A percentile compares a stretch with the other conserved stretches of the same genome.
These are phyloP conservation scores for Shiraia sp. DNA, from an alignment of 2,329 filamentous ascomycete species.

Conservation along the genomic window DNA sequence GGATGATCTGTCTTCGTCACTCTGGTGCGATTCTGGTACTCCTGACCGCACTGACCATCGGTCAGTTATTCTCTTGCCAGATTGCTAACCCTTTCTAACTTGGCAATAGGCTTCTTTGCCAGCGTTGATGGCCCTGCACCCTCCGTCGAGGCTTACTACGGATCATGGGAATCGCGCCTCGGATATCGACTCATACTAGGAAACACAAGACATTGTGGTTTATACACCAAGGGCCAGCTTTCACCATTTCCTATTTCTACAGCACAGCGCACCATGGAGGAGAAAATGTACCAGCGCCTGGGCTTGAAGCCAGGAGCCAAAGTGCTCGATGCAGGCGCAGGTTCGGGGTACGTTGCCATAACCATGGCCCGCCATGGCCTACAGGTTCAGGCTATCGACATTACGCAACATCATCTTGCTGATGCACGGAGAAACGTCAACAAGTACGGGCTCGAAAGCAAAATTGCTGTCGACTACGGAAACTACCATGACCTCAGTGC, in stretches of 20 bases:
- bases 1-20: no score
- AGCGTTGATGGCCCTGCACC: conserved; percentile 4
- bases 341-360: conserved; percentile 55
- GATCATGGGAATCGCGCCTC: conserved; percentile 47
- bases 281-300: conserved; percentile 46
- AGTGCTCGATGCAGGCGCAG: conserved; percentile 59
- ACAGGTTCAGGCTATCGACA: conserved; percentile 54
- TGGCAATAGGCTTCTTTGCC: conserved; percentile 6
- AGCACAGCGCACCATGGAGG: conserved; percentile 55
- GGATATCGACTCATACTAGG: conserved; percentile 48
- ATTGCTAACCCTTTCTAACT: no score
- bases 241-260: conserved; percentile 55
- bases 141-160: conserved; percentile 49
- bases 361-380: conserved; percentile 47
- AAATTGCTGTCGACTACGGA: conserved; percentile 47
- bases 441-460: conserved; percentile 37
- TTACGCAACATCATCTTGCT: conserved; percentile 53
- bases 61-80: no score
- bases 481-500: conserved; percentile 58
- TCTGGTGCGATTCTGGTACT: no score
- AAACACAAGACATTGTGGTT: conserved; percentile 56
- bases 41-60: no score
- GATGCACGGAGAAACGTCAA: conserved; percentile 51
- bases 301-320: conserved; percentile 38
- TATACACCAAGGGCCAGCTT: conserved; percentile 51